Evolutionary conservation across 1,284 basidiomycete species (phyloP).

Genomic region (Paramarasmius palmivorus): DNA sequence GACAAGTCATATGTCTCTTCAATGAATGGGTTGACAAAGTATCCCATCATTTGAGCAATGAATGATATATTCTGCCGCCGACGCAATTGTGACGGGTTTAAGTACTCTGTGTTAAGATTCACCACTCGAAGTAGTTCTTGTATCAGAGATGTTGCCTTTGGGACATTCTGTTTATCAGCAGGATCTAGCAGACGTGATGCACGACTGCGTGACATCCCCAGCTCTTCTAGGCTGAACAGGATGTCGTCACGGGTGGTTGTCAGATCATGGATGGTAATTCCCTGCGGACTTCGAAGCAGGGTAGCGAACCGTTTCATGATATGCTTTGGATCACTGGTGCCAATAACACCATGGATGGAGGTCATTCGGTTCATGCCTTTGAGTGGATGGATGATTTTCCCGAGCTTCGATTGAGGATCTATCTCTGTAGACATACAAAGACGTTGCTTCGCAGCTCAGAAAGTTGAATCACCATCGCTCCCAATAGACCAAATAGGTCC

Average conservation of each 20-base stretch:
- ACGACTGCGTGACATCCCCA: constrained; percentile 12
- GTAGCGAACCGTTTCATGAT: constrained; percentile 30
- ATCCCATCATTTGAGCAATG: constrained; percentile 18
- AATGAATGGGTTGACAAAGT: constrained; percentile 29
- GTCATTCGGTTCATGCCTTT: constrained; percentile 24
- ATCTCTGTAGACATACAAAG: constrained; percentile 18
- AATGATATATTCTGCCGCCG: constrained; percentile 13
- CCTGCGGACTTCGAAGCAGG: constrained; percentile 16
- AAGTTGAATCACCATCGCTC: constrained; percentile 29
- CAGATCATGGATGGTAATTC: constrained; percentile 19
- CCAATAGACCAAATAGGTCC: constrained; percentile 24
- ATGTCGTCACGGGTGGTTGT: constrained; percentile 16
- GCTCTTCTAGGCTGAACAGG: constrained; percentile 10
- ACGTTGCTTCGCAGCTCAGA: constrained; percentile 19
- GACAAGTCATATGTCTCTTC: constrained; percentile 20
- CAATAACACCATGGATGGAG: constrained; percentile 14
- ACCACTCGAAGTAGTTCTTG: no score
- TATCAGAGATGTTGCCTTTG: constrained; percentile 26
- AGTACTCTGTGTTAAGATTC: no score
- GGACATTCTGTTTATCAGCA: constrained; percentile 32
- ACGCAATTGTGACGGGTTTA: no score
- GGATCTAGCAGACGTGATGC: constrained; percentile 24
- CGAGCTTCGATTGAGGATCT: constrained; percentile 12
- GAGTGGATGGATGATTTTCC: constrained; percentile 16
- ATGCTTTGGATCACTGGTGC: constrained; percentile 31